Base-by-base conservation (phyloP, 352 stramenopile genomes). In the Aphanomyces cochlioides region DNA sequence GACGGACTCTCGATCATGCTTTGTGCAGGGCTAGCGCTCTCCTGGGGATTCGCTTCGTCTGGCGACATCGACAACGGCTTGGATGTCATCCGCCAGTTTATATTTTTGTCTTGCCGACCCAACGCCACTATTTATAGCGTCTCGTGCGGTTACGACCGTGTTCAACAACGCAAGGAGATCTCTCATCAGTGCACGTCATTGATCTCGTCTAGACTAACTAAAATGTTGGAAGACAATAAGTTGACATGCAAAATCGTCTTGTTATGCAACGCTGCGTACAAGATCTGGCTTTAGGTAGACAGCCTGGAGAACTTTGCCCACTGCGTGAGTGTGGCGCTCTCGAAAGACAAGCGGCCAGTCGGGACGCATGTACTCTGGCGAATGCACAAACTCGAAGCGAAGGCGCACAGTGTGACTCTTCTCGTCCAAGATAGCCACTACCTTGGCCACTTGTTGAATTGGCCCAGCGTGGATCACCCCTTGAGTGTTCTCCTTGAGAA, bases 311-410 rank as follows among this genome's bases (percentile, higher is more conserved):
- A 94, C 81, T 12, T 82, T 80, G 7, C 86, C 86, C 4, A 90
- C 86, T 0, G 82, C 86, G 67, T 92, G 85, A 5, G 85, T 84
- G 12, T 72, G 79, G 47, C 75, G 78, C 69, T 90, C 86, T 6
- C 82, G 79, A 21, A 94, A 68, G 4, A 94, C 83, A n/a, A 94
- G 73, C 58, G 86, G 86, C 47, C 90, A 66, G 54, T 94, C 82
- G 0, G 84, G 84, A 37, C 83, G 86, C 67, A 94, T 82, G 69
- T 92, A 92, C 76, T 94, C 86, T 0, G 86, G 83, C 79, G 83
- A 91, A 78, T 94, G 90, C 78, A 94, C 89, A 74, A 94, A 94
- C 66, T 92, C 82, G 40, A 94, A 92, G 36, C 86, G 84, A 50
- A 85, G 91, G 47, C 90, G 79, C 54, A 61, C 13, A 19, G 19